phyloP scores from a whole-genome alignment of 2,329 filamentous ascomycete species.

The Cercospora nicotianae region DNA sequence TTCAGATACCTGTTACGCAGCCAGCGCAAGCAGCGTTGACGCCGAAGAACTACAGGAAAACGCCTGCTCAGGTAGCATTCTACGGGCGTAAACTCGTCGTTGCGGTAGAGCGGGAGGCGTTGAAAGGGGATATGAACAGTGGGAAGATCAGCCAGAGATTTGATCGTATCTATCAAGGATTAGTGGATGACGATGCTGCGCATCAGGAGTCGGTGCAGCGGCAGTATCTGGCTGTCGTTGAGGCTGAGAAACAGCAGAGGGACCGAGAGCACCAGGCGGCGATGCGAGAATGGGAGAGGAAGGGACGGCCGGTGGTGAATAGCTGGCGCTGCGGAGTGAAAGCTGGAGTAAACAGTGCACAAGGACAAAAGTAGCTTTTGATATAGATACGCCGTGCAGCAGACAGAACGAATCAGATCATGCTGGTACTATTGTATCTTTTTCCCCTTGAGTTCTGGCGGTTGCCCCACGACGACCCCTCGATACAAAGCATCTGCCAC shows the following conservation, averaged over 20 bases:
- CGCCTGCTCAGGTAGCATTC: background rate
- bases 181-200: background rate
- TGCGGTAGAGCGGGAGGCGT: background rate
- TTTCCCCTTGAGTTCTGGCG: slow-evolving; percentile 38
- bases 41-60: background rate
- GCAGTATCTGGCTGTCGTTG: background rate
- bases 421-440: slow-evolving; percentile 22
- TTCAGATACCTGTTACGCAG: background rate
- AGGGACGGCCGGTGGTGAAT: background rate
- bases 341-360: background rate
- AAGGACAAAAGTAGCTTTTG: background rate
- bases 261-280: background rate
- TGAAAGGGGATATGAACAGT: background rate
- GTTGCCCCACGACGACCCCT: slow-evolving; percentile 39
- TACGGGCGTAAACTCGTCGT: background rate
- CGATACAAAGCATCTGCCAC: slow-evolving; percentile 45
- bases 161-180: background rate
- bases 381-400: background rate
- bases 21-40: background rate
- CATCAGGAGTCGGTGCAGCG: background rate
- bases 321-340: slow-evolving; percentile 1
- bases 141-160: background rate
- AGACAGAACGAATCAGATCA: background rate
- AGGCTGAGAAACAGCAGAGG: background rate
- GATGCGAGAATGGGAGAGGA: slow-evolving; percentile 2